A percentile compares a stretch with the other conserved stretches of the same genome.
phyloP scores from a whole-genome alignment of 2,329 filamentous ascomycete genomes.

The Colletotrichum navitas region DNA sequence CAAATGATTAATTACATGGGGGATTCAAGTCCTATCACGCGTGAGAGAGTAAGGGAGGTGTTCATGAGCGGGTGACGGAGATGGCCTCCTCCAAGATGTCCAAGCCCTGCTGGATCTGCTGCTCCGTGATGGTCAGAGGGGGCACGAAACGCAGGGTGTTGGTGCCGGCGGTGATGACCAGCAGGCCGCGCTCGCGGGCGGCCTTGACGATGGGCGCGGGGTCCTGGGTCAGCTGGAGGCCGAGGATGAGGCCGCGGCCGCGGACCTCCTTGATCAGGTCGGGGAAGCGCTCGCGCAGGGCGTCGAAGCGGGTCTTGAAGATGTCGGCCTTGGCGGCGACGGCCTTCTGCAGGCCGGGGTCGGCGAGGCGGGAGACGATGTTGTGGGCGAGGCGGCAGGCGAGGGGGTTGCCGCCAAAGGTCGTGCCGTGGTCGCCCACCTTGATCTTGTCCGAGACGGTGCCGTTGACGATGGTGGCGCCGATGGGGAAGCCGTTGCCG shows the following conservation, averaged over 20 bases:
- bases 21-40: neutral
- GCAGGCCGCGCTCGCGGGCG: slow-evolving; percentile 85
- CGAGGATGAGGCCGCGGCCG: slow-evolving; percentile 87
- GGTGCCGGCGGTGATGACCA: slow-evolving; percentile 92
- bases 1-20: slow-evolving; percentile 29
- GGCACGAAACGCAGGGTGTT: slow-evolving; percentile 96
- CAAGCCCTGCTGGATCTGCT: slow-evolving; percentile 84
- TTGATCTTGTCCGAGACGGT: slow-evolving; percentile 59
- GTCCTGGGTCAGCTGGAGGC: slow-evolving; percentile 83
- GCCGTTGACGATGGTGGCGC: slow-evolving; percentile 68
- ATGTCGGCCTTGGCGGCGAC: slow-evolving; percentile 75
- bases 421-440: slow-evolving; percentile 89
- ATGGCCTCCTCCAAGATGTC: slow-evolving; percentile 79
- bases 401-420: slow-evolving; percentile 92
- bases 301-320: slow-evolving; percentile 62
- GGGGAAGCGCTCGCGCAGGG: slow-evolving; percentile 67
- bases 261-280: slow-evolving; percentile 82
- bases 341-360: slow-evolving; percentile 74
- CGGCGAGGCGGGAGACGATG: slow-evolving; percentile 82
- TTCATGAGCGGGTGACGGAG: slow-evolving; percentile 53
- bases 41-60: no score
- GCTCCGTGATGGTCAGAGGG: slow-evolving; percentile 82
- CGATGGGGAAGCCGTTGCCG: slow-evolving; percentile 96
- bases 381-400: slow-evolving; percentile 87
- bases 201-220: slow-evolving; percentile 83